Conservation (phyloP, 306 rosid genomes). For the Ammopiptanthus mongolicus region DNA sequence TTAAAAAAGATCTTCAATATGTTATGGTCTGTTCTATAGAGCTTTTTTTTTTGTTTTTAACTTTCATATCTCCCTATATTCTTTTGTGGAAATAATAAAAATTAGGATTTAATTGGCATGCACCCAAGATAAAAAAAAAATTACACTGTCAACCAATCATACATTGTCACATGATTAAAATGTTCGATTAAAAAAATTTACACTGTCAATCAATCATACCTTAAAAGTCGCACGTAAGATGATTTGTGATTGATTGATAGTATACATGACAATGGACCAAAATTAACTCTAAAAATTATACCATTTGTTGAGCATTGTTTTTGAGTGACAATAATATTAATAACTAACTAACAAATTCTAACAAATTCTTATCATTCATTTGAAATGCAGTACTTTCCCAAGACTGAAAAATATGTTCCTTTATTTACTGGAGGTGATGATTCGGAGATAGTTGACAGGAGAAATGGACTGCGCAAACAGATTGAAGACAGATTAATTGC, state of each 20-base stretch:
- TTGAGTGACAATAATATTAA: background rate
- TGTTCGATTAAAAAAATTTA: no score
- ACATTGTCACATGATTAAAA: no score
- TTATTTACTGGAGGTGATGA: constrained; percentile 72
- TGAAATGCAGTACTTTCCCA: constrained; percentile 84
- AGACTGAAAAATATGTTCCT: constrained; percentile 88
- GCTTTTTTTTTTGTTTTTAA: background rate
- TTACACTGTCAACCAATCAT: no score
- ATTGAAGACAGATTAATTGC: constrained; percentile 76
- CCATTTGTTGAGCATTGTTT: background rate
- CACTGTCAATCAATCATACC: no score
- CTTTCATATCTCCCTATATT: background rate
- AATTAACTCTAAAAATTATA: background rate
- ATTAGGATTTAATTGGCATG: no score
- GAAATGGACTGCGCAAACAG: constrained; percentile 77
- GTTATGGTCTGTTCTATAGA: constrained; percentile 58
- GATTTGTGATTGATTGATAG: no score
- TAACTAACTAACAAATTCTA: background rate
- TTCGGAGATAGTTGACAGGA: constrained; percentile 52
- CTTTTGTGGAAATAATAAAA: background rate
- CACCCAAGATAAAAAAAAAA: no score
- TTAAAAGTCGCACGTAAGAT: no score
- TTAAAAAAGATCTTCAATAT: constrained; percentile 90
- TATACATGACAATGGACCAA: no score
- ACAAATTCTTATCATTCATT: background rate